Conservation (phyloP, 306 rosid genomes). For the Corylus americana region DNA sequence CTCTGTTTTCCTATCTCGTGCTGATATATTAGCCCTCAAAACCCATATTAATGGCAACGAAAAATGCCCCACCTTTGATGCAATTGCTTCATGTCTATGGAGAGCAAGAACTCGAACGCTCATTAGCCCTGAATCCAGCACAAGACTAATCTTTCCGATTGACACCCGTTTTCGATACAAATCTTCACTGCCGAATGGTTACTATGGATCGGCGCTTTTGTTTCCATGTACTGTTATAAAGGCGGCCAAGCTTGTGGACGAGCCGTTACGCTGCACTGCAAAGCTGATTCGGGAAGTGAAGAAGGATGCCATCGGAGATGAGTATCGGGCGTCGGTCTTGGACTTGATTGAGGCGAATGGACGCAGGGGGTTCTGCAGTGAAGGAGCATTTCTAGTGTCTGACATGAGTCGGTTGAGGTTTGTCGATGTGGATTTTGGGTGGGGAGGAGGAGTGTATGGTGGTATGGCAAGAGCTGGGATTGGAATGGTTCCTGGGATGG, state of each 20-base stretch:
- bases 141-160: constrained; percentile 29
- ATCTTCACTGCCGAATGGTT: constrained; percentile 16
- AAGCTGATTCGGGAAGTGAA: constrained; percentile 23
- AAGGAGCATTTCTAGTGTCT: constrained; percentile 26
- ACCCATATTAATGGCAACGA: neutral
- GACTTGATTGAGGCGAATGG: constrained; percentile 28
- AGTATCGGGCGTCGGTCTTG: constrained; percentile 28
- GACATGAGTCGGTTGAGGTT: constrained; percentile 29
- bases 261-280: constrained; percentile 12
- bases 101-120: constrained; percentile 29
- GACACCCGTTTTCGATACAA: constrained; percentile 16
- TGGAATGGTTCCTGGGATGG: constrained; percentile 31
- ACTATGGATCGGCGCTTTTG: constrained; percentile 24
- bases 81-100: constrained; percentile 20
- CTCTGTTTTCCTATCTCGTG: constrained; percentile 20
- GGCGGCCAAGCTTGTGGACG: constrained; percentile 4
- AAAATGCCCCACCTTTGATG: constrained; percentile 24
- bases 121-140: neutral
- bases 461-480: constrained; percentile 30
- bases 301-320: neutral
- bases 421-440: constrained; percentile 14
- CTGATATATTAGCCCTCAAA: constrained; percentile 18
- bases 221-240: constrained; percentile 22
- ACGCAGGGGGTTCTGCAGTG: constrained; percentile 18
- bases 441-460: constrained; percentile 17